These are phyloP conservation scores for Austroboletus niveus DNA, from an alignment of 1,284 basidiomycete species.

Conservation along the genomic window DNA sequence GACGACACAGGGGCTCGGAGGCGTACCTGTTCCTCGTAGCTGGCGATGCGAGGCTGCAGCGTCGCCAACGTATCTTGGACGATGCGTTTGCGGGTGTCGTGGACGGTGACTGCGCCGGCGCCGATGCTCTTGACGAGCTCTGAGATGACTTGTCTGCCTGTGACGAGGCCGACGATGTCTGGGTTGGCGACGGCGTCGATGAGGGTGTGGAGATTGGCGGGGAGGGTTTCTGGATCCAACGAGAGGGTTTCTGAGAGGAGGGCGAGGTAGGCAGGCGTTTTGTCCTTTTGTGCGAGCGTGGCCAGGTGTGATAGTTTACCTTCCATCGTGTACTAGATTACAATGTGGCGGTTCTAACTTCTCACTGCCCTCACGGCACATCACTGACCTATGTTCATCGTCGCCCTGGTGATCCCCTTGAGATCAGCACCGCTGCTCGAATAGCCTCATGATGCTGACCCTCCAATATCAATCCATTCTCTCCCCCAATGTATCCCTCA, in stretches of 20 bases:
- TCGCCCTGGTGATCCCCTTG: constrained; percentile 34
- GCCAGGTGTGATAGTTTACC: constrained; percentile 58
- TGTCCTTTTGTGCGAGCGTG: constrained; percentile 77
- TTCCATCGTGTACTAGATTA: constrained; percentile 48
- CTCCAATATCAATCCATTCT: not conserved
- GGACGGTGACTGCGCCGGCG: constrained; percentile 52
- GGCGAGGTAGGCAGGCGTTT: constrained; percentile 70
- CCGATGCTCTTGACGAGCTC: constrained; percentile 73
- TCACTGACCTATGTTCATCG: constrained; percentile 17
- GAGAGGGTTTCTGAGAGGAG: constrained; percentile 54
- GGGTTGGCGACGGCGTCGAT: constrained; percentile 77
- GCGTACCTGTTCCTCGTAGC: constrained; percentile 91
- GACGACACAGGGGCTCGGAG: not conserved
- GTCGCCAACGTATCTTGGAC: constrained; percentile 71
- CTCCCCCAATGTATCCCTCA: not conserved
- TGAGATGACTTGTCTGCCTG: constrained; percentile 80
- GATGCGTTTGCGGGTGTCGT: constrained; percentile 61
- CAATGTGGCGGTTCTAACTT: constrained; percentile 1
- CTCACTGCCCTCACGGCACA: constrained; percentile 7
- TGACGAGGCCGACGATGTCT: constrained; percentile 77
- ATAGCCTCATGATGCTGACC: constrained; percentile 22
- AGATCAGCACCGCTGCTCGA: constrained; percentile 20
- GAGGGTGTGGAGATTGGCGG: constrained; percentile 59
- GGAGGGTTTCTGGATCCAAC: constrained; percentile 40
- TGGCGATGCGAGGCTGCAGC: constrained; percentile 75